Base-by-base conservation (phyloP, 495 filamentous ascomycete genomes). In the Annulohypoxylon moriforme region DNA sequence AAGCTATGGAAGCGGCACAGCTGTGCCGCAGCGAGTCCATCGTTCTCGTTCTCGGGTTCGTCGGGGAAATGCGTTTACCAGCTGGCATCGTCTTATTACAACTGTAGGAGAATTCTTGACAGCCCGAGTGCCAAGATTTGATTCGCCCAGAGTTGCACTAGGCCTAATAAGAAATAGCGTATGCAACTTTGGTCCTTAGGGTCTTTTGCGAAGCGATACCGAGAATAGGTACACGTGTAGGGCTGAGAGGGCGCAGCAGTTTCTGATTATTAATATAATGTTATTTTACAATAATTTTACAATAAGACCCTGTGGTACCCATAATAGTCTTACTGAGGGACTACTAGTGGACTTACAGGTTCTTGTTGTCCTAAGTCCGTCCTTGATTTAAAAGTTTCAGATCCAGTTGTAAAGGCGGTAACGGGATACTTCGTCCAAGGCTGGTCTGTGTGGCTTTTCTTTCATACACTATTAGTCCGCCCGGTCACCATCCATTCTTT, bases 1-100 rank as follows among this genome's bases (percentile, higher is more conserved):
- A 58, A 42, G 55, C 31, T 13, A 40, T 58, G 55, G 33, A 58
- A n/a, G 55, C 20, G 55, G 42, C 1, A 18, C 31, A 31, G 53
- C 55, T 58, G 33, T n/a, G 55, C 55, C 33, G 33, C 20, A 40
- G 8, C 8, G 18, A 25, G 14, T n/a, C 10, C 10, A 6, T 55
- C 20, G 50, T 5, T 20, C 8, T 55, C 50, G 50, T 3, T 33
- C n/a, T 55, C 27, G 50, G 31, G 18, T 9, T 20, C 27, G 27
- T 29, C 6, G 6, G 3, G 1, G 7, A 20, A 13, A 33, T 34
- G 4, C 14, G 22, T 13, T 13, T 53, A 18, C n/a, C 40, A 20
- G 40, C 40, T 47, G 16, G 44, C 7, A 47, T 11, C 16, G 16
- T 47, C 9, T 50, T 7, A 10, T 20, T 20, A 3, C 18, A 24